These are phyloP conservation scores for Fusarium sp. DNA, from an alignment of 2,329 filamentous ascomycete genomes.

Conservation along the genomic window DNA sequence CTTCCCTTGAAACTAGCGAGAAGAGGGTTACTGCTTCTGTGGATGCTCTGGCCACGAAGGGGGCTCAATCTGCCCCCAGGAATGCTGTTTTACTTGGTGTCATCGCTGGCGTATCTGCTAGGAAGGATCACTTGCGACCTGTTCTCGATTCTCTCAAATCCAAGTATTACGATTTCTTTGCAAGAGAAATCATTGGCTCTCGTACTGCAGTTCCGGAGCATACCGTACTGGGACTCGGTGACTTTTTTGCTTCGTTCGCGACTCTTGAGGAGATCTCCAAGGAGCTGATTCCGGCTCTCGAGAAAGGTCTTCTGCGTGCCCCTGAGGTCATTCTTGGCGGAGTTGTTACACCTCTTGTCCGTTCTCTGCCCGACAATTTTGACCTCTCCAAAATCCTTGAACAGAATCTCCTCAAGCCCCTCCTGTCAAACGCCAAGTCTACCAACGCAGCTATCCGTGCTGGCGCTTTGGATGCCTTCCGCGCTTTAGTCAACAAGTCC, in stretches of 20 bases:
- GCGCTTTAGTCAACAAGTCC: conserved; percentile 75
- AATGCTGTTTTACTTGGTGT: conserved; percentile 87
- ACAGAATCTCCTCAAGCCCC: conserved; percentile 83
- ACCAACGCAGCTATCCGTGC: conserved; percentile 84
- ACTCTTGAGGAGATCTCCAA: conserved; percentile 81
- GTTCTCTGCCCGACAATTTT: conserved; percentile 76
- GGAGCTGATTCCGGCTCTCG: conserved; percentile 84
- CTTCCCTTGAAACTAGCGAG: conserved; percentile 67
- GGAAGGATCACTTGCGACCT: conserved; percentile 74
- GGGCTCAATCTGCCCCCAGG: conserved; percentile 72
- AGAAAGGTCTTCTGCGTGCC: conserved; percentile 89
- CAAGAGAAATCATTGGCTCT: conserved; percentile 87
- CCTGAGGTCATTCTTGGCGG: conserved; percentile 91
- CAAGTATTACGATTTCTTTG: conserved; percentile 85
- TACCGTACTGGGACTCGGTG: conserved; percentile 79
- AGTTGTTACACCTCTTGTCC: conserved; percentile 80
- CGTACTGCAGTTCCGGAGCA: conserved; percentile 79
- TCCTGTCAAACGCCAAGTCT: conserved; percentile 93
- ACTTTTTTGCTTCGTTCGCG: conserved; percentile 87
- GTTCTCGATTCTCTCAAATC: conserved; percentile 76
- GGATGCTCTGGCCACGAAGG: conserved; percentile 77
- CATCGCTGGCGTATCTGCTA: conserved; percentile 87
- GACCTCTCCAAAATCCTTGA: conserved; percentile 84
- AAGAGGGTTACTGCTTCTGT: conserved; percentile 76
- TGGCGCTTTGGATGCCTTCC: conserved; percentile 83